A percentile compares a stretch with the other conserved stretches of the same genome.
phyloP scores from a whole-genome alignment of 73 alveolate species.

The Paramecium primaurelia region DNA sequence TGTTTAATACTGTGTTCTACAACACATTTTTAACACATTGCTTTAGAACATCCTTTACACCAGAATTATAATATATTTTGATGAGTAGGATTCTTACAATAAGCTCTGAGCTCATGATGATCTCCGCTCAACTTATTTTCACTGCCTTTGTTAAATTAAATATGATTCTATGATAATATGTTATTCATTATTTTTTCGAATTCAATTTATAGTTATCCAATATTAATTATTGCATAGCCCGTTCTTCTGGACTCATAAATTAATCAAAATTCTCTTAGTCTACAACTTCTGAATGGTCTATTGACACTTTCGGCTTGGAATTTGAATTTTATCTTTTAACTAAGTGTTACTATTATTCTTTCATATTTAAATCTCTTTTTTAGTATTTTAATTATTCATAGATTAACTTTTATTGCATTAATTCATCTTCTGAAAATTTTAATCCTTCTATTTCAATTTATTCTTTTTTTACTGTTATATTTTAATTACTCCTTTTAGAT shows the following conservation, averaged over 20 bases:
- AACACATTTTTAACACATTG: constrained; percentile 40
- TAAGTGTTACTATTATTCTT: background rate
- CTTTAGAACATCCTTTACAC: constrained; percentile 18
- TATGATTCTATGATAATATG: constrained; percentile 5
- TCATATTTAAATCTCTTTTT: background rate
- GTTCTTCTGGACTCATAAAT: background rate
- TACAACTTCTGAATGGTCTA: background rate
- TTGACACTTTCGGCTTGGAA: background rate
- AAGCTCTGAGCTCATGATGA: constrained; percentile 24
- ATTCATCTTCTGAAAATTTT: background rate
- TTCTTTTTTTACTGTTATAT: background rate
- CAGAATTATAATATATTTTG: background rate
- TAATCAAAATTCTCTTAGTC: background rate
- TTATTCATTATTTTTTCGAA: background rate
- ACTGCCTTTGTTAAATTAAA: background rate
- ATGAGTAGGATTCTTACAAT: background rate
- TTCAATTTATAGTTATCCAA: background rate
- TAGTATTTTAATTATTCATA: background rate
- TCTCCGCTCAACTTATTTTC: background rate
- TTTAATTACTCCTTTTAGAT: background rate
- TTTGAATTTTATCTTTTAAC: background rate
- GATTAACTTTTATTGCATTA: background rate
- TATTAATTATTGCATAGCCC: background rate
- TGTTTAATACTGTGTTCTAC: background rate
- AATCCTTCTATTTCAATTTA: background rate